A percentile compares a stretch with the other conserved stretches of the same genome.
Conservation (phyloP, 768 basidiomycete species). For the Megacollybia marginata region DNA sequence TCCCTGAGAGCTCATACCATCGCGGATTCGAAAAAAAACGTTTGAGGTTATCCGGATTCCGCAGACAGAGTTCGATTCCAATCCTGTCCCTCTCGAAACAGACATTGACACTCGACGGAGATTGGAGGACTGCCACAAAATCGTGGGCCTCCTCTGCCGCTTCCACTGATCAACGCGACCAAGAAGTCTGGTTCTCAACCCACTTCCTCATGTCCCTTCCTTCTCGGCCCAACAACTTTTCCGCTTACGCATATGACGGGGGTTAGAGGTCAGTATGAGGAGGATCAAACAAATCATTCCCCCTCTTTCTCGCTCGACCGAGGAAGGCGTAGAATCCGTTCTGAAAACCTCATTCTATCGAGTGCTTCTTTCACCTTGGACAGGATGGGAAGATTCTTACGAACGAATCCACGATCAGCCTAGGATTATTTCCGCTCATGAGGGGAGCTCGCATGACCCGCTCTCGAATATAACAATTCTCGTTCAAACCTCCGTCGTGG, state of each 20-base stretch:
- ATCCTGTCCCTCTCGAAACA: not conserved
- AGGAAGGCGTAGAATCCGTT: constrained; percentile 31
- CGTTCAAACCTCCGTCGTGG: constrained; percentile 36
- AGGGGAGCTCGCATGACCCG: constrained; percentile 36
- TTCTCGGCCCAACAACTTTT: constrained; percentile 35
- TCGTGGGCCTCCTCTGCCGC: not conserved
- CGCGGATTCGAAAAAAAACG: constrained; percentile 38
- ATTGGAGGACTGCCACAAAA: not conserved
- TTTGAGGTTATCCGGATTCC: constrained; percentile 34
- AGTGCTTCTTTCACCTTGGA: constrained; percentile 52
- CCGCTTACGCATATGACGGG: constrained; percentile 47
- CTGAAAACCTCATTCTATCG: constrained; percentile 41
- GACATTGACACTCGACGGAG: not conserved
- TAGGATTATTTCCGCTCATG: constrained; percentile 4
- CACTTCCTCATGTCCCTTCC: constrained; percentile 21
- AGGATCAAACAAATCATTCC: constrained; percentile 38
- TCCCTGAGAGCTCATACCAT: constrained; percentile 41
- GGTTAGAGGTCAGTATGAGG: constrained; percentile 48
- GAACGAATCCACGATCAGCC: constrained; percentile 2
- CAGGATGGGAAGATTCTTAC: constrained; percentile 30
- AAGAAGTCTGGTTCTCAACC: not conserved
- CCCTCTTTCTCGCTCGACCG: constrained; percentile 4
- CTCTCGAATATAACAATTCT: constrained; percentile 51
- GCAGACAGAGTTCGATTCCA: constrained; percentile 30
- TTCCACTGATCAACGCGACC: too few species aligned